Evolutionary conservation across 352 stramenopile species (phyloP), one percentile per base, ranked within the genome.

Genomic region (Phytophthora vignae): DNA sequence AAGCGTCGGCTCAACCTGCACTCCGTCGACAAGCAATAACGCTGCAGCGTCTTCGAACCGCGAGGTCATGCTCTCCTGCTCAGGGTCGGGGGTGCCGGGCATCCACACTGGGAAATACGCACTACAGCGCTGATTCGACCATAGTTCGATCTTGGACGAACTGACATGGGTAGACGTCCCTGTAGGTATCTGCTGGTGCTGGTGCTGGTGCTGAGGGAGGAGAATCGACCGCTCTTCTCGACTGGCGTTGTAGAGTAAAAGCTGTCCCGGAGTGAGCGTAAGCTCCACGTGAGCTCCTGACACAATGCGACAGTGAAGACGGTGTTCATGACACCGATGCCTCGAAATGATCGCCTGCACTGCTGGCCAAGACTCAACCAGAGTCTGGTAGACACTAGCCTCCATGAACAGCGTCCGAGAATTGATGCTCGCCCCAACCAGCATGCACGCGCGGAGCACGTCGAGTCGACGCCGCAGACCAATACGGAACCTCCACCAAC

Each of bases 341-440:
- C 73, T 74, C 27, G 79, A 59, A 11, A 79, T 67, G 15, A 76
- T 59, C 0, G 31, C 27, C 50, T 75, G 68, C 2, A 91, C 72
- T 11, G 53, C 44, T 1, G 50, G 44, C 87, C 87, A 94, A 8
- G 49, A 64, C 4, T 86, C 74, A 2, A 76, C 70, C 21, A 94
- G 58, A 19, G 72, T 49, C 1, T 73, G 74, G 38, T 88, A 91
- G 44, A 87, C 79, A 15, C 49, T 73, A 31, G 79, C 81, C 50
- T 94, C 85, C 75, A 94, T 90, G 57, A 89, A 94, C 11, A 94
- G 69, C 4, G 83, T 94, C 0, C 59, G 55, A 21, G 85, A 90
- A 55, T 90, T 93, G 40, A 93, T 81, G 6, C 71, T 79, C 4
- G 82, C 80, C 19, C 78, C 73, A 15, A 89, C 75, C 2, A 90